These are phyloP conservation scores for Monilinia laxa DNA, from an alignment of 2,329 filamentous ascomycete genomes.

Conservation along the genomic window DNA sequence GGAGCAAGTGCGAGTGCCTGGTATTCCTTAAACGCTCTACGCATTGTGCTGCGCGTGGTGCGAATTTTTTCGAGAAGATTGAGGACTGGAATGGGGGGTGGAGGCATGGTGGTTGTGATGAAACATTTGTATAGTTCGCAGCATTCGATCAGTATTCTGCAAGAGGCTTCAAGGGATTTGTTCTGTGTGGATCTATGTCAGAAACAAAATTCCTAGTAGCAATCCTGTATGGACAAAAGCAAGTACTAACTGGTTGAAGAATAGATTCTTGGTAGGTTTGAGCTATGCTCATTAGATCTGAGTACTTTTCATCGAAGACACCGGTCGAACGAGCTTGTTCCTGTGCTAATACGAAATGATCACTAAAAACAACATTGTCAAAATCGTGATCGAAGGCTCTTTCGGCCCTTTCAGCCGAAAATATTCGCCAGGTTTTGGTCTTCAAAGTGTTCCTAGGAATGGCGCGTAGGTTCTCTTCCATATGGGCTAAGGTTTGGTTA, in stretches of 20 bases:
- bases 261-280: constrained; percentile 20
- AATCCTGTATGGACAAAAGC: neutral
- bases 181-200: constrained; percentile 18
- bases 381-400: constrained; percentile 17
- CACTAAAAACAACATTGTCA: constrained; percentile 19
- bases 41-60: constrained; percentile 26
- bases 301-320: constrained; percentile 18
- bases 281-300: constrained; percentile 18
- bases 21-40: constrained; percentile 26
- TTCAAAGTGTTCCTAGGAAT: constrained; percentile 20
- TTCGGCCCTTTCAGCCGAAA: constrained; percentile 18
- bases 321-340: constrained; percentile 17
- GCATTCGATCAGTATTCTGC: constrained; percentile 23
- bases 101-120: constrained; percentile 12
- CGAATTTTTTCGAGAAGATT: constrained; percentile 26
- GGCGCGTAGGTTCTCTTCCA: constrained; percentile 25
- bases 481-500: constrained; percentile 22
- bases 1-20: constrained; percentile 26
- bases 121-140: constrained; percentile 29
- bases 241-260: constrained; percentile 19
- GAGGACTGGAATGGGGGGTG: constrained; percentile 19
- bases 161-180: constrained; percentile 26
- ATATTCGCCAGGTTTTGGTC: constrained; percentile 25
- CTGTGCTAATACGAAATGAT: constrained; percentile 22
- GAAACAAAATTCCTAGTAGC: neutral